Evolutionary conservation across 441 rosid species (phyloP), one percentile per base, ranked within the genome.

Genomic region (Populus hybrid): DNA sequence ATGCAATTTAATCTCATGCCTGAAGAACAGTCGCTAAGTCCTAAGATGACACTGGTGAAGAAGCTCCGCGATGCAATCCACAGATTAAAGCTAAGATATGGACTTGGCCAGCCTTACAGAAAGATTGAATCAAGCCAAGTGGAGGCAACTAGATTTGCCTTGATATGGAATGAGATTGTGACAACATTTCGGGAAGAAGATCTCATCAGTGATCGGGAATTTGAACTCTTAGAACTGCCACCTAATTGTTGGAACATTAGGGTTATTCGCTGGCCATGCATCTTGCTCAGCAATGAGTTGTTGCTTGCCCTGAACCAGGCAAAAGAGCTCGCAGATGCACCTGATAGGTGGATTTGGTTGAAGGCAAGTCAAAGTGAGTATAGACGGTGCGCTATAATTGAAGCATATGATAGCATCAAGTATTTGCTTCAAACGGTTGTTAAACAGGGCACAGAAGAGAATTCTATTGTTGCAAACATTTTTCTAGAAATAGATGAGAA

Each of bases 1-100:
- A 84, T 95, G 79, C 99, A 93, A 87, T 95, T 95, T 81, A 93
- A 95, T 87, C 92, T 93, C 76, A 89, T 95, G 97, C 93, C 98
- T 1, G 96, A 93, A 83, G 98, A 95, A 85, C 97, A 90, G 81
- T 83, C 80, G 61, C 82, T 85, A 74, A 80, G 86, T 84, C 85
- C 90, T 63, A 88, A 89, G 85, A 89, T 92, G 76, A 88, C 89
- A 2, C 79, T 93, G 67, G 88, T 85, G 86, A 92, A 87, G 88
- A 95, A 88, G 86, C 84, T 95, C 35, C 90, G 88, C 1, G 95
- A 95, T 81, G 93, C 92, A 74, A 86, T 95, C 73, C 92, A 88
- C 82, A 86, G 99, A 78, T 79, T 95, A 82, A 91, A 92, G 87
- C 80, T 95, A 85, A 87, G 99, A 80, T 93, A 95, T 85, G 99